phyloP scores from a whole-genome alignment of 2,329 filamentous ascomycete genomes.

The Periconia sp. region DNA sequence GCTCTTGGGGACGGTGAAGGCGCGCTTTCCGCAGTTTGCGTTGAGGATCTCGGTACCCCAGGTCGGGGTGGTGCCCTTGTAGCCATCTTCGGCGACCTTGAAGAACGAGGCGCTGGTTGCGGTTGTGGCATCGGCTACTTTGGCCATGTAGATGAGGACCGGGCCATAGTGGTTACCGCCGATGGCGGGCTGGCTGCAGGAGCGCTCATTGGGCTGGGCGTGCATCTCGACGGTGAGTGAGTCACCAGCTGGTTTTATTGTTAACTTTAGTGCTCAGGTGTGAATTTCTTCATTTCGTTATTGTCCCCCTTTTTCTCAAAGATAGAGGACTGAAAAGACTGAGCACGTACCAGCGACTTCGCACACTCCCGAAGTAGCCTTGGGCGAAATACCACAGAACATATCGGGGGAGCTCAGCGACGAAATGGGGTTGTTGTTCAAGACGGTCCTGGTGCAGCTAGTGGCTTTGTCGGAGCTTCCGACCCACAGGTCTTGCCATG shows the following conservation, averaged over 20 bases:
- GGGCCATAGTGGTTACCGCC: constrained; percentile 44
- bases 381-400: constrained; percentile 40
- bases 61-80: constrained; percentile 36
- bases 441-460: constrained; percentile 34
- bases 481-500: constrained; percentile 44
- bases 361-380: constrained; percentile 26
- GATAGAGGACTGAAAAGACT: background rate
- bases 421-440: constrained; percentile 39
- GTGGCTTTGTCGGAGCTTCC: constrained; percentile 33
- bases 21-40: constrained; percentile 41
- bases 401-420: constrained; percentile 34
- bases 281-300: too few relatives aligned
- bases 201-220: constrained; percentile 35
- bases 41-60: constrained; percentile 44
- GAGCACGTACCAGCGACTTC: constrained; percentile 34
- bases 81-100: constrained; percentile 43
- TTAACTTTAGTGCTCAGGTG: too few relatives aligned
- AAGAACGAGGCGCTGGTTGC: constrained; percentile 36
- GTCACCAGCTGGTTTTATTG: constrained; percentile 23
- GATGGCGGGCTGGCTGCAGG: constrained; percentile 36
- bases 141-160: constrained; percentile 42
- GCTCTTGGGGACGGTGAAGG: constrained; percentile 39
- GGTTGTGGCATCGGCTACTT: constrained; percentile 38
- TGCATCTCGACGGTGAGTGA: constrained; percentile 43
- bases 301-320: too few relatives aligned